These are phyloP conservation scores for Geotrichum carabidarum DNA, from an alignment of 1,139 yeast genomes.

Conservation along the genomic window DNA sequence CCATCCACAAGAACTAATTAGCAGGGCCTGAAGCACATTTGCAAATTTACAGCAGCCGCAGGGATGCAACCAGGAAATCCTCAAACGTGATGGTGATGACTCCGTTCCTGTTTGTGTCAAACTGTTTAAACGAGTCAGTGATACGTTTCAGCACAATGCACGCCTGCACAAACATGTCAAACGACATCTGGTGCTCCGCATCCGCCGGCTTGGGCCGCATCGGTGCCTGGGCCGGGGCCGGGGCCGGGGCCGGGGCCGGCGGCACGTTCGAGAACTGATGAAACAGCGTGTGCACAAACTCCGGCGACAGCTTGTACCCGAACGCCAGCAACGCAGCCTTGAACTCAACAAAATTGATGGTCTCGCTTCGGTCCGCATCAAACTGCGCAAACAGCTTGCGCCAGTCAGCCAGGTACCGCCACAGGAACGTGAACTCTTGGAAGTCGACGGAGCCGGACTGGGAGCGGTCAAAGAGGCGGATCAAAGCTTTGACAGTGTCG, in stretches of 20 bases:
- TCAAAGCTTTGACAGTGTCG: constrained; percentile 60
- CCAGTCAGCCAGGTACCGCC: constrained; percentile 73
- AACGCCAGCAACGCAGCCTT: constrained; percentile 60
- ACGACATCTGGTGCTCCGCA: constrained; percentile 59
- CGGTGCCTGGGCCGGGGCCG: constrained; percentile 31
- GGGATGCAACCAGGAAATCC: constrained; percentile 48
- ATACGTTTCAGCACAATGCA: constrained; percentile 70
- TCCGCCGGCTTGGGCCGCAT: constrained; percentile 22
- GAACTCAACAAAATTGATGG: constrained; percentile 62
- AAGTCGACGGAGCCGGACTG: constrained; percentile 49
- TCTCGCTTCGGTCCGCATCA: constrained; percentile 57
- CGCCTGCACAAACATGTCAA: constrained; percentile 78
- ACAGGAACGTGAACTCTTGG: constrained; percentile 63
- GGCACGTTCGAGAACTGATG: constrained; percentile 45
- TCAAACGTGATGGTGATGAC: constrained; percentile 72
- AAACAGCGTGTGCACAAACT: constrained; percentile 57
- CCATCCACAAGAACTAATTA: too few relatives aligned
- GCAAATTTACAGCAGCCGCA: not conserved
- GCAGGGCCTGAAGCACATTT: too few relatives aligned
- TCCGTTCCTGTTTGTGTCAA: constrained; percentile 71
- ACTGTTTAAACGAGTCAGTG: constrained; percentile 73
- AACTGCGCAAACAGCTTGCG: constrained; percentile 60
- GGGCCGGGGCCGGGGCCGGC: not conserved
- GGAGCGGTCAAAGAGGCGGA: constrained; percentile 55
- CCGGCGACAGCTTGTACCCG: constrained; percentile 62